Evolutionary conservation across 2,329 filamentous ascomycete genomes (phyloP), one percentile per base, ranked within the genome.

Genomic region (Chrysoporthe puriensis): DNA sequence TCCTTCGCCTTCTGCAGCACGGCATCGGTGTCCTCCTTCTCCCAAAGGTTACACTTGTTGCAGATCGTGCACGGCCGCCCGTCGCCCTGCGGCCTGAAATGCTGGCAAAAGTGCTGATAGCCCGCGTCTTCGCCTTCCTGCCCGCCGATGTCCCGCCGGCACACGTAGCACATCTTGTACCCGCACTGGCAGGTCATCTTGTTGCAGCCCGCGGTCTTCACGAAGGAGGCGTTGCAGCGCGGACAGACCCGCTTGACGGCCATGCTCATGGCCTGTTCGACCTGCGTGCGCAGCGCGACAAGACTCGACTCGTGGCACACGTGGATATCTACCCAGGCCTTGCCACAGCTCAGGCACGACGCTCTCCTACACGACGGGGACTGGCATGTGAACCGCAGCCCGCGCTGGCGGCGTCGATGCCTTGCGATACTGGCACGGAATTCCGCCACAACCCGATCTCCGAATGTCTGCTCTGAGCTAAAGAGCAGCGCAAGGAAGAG

Each of bases 161-260:
- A 99, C 59, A 98, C 88, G 76, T 99, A 99, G 78, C 96, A 99
- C 95, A 98, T 98, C 73, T 92, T 91, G 80, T 98, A 98, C 9
- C 96, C 96, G 79, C 96, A 99, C 18, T 94, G 90, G 76, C 96
- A 98, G 6, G 93, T 95, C 52, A 99, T 85, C 81, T 98, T 98
- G 83, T 99, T 99, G 85, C 96, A 99, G 74, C 96, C 96, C 36
- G 90, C 90, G 7, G 89, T 91, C 78, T 98, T 98, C 79, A 99
- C 92, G 77, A 98, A 98, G 18, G 90, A 92, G 11, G 94, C 92
- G 73, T 92, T 91, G 82, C 96, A 99, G 60, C 91, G 88, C 9
- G 96, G 96, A 77, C 96, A 99, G 11, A 96, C 95, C 62, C 96
- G 91, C 81, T 98, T 99, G 77, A 98, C 89, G 34, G 95, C 95